Conservation (phyloP, 2,329 filamentous ascomycete species). For the Sclerotiophoma versabilis region DNA sequence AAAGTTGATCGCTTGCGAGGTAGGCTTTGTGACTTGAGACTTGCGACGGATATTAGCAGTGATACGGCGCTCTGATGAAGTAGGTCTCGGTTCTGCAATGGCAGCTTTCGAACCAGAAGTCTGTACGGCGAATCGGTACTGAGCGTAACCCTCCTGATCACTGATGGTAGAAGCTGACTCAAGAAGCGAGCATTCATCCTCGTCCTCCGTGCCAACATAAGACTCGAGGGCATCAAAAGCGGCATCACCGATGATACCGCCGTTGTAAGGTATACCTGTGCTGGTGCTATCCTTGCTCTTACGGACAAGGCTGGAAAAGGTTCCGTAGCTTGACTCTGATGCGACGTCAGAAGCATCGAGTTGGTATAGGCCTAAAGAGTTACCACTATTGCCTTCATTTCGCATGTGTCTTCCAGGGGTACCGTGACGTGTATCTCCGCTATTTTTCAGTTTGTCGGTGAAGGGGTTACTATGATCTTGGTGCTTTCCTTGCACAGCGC, state of each 20-base stretch:
- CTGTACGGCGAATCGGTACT: not conserved
- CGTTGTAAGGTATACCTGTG: not conserved
- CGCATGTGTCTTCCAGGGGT: not conserved
- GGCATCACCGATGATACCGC: not conserved
- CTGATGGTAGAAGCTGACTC: constrained; percentile 8
- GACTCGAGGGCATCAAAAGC: constrained; percentile 10
- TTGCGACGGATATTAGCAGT: constrained; percentile 4
- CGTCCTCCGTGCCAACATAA: constrained; percentile 3
- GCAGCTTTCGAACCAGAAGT: not conserved
- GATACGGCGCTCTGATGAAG: constrained; percentile 2
- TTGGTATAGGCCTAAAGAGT: not conserved
- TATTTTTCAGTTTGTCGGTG: not conserved
- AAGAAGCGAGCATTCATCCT: constrained; percentile 8
- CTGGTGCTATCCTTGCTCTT: not conserved
- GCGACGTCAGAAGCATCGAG: constrained; percentile 12
- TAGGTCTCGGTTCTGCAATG: not conserved
- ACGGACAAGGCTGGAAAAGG: not conserved
- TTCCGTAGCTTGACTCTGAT: constrained; percentile 9
- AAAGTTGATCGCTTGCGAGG: constrained; percentile 5
- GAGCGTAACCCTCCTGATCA: not conserved
- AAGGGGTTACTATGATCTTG: not conserved
- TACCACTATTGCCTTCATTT: not conserved
- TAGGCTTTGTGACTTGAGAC: not conserved
- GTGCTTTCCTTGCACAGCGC: not conserved
- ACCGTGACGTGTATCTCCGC: not conserved